Conservation (phyloP, 2,329 filamentous ascomycete species). For the Colletotrichum sp. region DNA sequence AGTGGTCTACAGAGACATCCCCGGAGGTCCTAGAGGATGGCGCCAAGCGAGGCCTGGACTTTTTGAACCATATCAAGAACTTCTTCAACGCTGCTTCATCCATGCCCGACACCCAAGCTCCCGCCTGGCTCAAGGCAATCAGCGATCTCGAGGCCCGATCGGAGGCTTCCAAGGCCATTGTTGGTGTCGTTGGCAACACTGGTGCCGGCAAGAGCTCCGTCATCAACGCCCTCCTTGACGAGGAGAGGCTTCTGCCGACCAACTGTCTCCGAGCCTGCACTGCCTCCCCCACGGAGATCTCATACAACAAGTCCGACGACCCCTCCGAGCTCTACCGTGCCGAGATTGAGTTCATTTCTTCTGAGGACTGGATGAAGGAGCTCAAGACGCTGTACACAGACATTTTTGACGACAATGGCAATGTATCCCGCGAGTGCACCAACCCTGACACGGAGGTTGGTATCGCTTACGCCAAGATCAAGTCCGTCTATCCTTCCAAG, state of each 20-base stretch:
- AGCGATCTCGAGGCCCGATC: slow-evolving; percentile 26
- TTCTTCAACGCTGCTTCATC: background rate
- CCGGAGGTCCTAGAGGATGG: slow-evolving; percentile 1
- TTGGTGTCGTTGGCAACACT: slow-evolving; percentile 68
- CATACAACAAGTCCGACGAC: slow-evolving; percentile 55
- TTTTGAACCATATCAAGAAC: slow-evolving; percentile 2
- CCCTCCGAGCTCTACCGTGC: slow-evolving; percentile 49
- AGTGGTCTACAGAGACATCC: background rate
- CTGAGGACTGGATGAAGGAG: slow-evolving; percentile 58
- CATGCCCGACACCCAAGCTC: background rate
- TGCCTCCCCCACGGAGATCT: slow-evolving; percentile 64
- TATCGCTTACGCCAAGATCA: slow-evolving; percentile 47
- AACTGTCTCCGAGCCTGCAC: slow-evolving; percentile 66
- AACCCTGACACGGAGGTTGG: slow-evolving; percentile 48
- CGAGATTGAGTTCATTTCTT: slow-evolving; percentile 63
- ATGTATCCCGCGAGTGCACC: slow-evolving; percentile 36
- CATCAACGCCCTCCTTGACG: slow-evolving; percentile 68
- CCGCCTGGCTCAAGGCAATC: slow-evolving; percentile 6
- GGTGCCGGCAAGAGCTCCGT: slow-evolving; percentile 67
- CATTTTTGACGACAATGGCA: slow-evolving; percentile 45
- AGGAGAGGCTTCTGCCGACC: slow-evolving; percentile 54
- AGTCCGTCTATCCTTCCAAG: slow-evolving; percentile 46
- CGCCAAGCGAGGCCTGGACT: background rate
- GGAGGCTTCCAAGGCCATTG: slow-evolving; percentile 39
- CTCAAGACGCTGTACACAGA: slow-evolving; percentile 54